Base-by-base conservation (phyloP, 2,329 filamentous ascomycete genomes). In the Phialophora chinensis region DNA sequence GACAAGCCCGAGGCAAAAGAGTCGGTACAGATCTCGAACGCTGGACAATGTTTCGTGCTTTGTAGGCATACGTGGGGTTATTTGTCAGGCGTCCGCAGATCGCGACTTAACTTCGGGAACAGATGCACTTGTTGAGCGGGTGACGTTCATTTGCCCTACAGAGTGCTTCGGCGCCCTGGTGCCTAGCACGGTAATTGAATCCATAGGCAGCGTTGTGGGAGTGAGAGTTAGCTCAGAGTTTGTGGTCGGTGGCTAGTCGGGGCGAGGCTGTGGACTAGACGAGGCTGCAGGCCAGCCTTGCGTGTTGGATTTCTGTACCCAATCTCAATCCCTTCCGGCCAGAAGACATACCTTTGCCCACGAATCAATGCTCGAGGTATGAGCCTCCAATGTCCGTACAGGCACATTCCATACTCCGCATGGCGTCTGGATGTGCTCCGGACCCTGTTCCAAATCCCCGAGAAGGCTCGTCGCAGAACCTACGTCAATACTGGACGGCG, bases 361-460 rank as follows among this genome's bases (percentile, higher is more conserved):
- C 11, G 17, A 8, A 20, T 6, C 52, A 47, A 25, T 63, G 44
- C 25, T 31, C 14, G 58, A 66, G 63, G 62, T 50, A 72, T 72
- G 70, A 69, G 66, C 62, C 27, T 67, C n/a, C 35, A 49, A 61
- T 71, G 68, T 44, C 62, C 66, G 5, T 63, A 67, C 52, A 59
- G 65, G 50, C 65, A 67, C 56, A 53, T 67, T 23, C 64, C 66
- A 17, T 71, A 66, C 56, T 61, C 70, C 7, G 64, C 59, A 68
- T 72, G 70, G 70, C 70, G 70, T 44, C 63, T 70, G 8, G 55
- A 65, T 11, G 44, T 69, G 31, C 35, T 67, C 31, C 65, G 53
- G 23, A 47, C 25, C n/a, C 33, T 71, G 4, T 69, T n/a, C 33
- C 47, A 49, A 20, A 55, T 47, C 42, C 31, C 53, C 4, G 17